Conservation (phyloP, 768 basidiomycete genomes). For the Chalciporus sphaerocephalus region DNA sequence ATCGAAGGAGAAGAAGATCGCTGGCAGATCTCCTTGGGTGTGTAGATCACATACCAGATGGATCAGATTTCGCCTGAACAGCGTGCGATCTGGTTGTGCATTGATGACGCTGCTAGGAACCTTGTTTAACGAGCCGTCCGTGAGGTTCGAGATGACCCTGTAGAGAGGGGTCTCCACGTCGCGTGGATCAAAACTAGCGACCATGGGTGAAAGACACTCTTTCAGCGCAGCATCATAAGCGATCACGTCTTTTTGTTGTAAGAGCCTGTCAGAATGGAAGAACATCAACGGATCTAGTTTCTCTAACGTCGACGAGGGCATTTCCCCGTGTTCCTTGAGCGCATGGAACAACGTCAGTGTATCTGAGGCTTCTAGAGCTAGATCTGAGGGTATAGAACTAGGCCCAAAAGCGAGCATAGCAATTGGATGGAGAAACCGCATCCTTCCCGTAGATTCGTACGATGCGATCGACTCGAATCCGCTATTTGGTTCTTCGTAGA, state of each 20-base stretch:
- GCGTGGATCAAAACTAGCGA: constrained; percentile 35
- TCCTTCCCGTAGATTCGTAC: constrained; percentile 36
- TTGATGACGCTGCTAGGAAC: constrained; percentile 27
- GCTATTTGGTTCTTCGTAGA: constrained; percentile 17
- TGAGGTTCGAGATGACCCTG: constrained; percentile 37
- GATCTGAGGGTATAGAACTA: constrained; percentile 51
- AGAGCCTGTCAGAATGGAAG: constrained; percentile 38
- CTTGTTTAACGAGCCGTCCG: constrained; percentile 34
- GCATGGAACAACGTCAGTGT: constrained; percentile 49
- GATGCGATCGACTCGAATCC: constrained; percentile 36
- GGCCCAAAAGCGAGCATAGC: constrained; percentile 53
- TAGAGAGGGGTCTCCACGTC: constrained; percentile 32
- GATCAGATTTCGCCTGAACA: constrained; percentile 45
- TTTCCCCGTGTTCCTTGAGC: constrained; percentile 29
- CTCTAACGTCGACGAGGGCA: constrained; percentile 20
- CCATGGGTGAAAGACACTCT: constrained; percentile 34
- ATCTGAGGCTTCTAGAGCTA: constrained; percentile 60
- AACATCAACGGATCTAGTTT: constrained; percentile 41
- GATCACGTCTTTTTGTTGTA: constrained; percentile 60
- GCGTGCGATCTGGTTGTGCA: constrained; percentile 25
- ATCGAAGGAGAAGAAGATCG: constrained; percentile 66
- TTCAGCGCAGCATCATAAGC: constrained; percentile 56
- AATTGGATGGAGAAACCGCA: constrained; percentile 62
- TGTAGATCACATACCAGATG: constrained; percentile 57
- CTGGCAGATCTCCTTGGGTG: constrained; percentile 50